Evolutionary conservation across 2,329 filamentous ascomycete genomes (phyloP), one percentile per base, ranked within the genome.

Genomic region (Tolypocladium ovalisporum): DNA sequence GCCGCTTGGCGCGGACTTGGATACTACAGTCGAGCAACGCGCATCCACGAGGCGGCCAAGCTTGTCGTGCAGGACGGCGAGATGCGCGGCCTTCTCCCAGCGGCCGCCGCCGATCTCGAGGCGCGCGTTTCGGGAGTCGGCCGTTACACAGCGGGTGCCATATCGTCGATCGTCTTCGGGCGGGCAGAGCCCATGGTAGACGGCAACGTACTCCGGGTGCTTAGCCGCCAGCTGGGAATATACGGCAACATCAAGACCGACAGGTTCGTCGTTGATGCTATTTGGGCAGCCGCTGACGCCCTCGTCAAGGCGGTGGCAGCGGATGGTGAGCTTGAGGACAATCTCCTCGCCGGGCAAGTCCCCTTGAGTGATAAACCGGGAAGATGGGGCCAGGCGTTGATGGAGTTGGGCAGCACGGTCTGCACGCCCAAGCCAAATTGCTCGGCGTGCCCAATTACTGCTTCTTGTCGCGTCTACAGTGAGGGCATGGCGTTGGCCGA

Each of bases 401-500:
- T 86, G 83, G 83, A 86, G 64, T 72, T 86, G 4, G 83, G 83
- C 3, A 85, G 82, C 60, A 86, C 83, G 0, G 66, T 86, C 2
- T 86, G 83, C 62, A 77, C 76, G 8, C 83, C 83, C 0, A 80
- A 79, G 61, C 83, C 83, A 1, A 78, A 79, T 54, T 86, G 83
- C 61, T 67, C 67, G 2, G 63, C 64, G 1, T 83, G 81, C 56
- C 81, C 81, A 1, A 72, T 83, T 52, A 77, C 70, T 0, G 66
- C 68, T 2, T 81, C 77, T 0, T 83, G 81, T 60, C 76, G 77
- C 6, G 79, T 74, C 0, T 82, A 79, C 61, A 64, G 64, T 3
- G 81, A 83, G 58, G 80, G 79, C 1, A 56, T 70, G 3, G 61
- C 67, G 0, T 56, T 74, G 32, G 68, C 70, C 3, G 53, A 56